These are phyloP conservation scores for Pseudozyma pruni DNA, from an alignment of 1,284 basidiomycete species.

Conservation along the genomic window DNA sequence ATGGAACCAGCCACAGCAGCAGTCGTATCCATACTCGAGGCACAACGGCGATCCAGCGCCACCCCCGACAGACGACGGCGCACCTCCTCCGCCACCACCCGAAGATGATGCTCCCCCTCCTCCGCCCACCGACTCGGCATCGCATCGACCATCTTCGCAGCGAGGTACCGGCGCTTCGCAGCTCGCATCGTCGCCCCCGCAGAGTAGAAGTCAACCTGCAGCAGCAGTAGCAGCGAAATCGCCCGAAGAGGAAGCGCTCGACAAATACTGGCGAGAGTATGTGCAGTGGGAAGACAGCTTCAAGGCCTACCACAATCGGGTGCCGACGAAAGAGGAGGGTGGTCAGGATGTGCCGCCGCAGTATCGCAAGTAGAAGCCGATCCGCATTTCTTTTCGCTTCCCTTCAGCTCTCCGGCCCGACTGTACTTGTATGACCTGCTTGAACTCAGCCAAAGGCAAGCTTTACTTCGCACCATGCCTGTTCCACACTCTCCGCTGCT, in stretches of 20 bases:
- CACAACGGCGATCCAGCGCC: conserved; percentile 26
- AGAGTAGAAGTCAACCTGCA: conserved; percentile 3
- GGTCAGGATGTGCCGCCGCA: conserved; percentile 63
- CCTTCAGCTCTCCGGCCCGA: background rate
- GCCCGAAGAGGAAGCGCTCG: conserved; percentile 58
- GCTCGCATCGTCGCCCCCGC: conserved; percentile 9
- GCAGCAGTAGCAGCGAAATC: conserved; percentile 25
- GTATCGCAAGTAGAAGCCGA: conserved; percentile 38
- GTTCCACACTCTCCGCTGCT: no score
- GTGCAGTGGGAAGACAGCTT: conserved; percentile 63
- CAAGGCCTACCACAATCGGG: conserved; percentile 61
- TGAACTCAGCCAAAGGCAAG: no score
- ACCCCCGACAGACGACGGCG: conserved; percentile 42
- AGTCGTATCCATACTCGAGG: conserved; percentile 14
- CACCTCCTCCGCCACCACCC: conserved; percentile 51
- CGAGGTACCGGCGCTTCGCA: conserved; percentile 10
- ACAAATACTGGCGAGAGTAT: conserved; percentile 67
- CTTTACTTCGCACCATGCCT: no score
- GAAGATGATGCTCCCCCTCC: conserved; percentile 55
- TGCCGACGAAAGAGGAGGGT: conserved; percentile 63
- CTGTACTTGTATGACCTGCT: conserved; percentile 16
- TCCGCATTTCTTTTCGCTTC: background rate
- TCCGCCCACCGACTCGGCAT: conserved; percentile 34
- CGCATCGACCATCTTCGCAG: conserved; percentile 3
- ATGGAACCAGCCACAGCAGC: conserved; percentile 16